These are phyloP conservation scores for Paratrimastix pyriformis DNA, from an alignment of 78 protist genomes.

Conservation along the genomic window DNA sequence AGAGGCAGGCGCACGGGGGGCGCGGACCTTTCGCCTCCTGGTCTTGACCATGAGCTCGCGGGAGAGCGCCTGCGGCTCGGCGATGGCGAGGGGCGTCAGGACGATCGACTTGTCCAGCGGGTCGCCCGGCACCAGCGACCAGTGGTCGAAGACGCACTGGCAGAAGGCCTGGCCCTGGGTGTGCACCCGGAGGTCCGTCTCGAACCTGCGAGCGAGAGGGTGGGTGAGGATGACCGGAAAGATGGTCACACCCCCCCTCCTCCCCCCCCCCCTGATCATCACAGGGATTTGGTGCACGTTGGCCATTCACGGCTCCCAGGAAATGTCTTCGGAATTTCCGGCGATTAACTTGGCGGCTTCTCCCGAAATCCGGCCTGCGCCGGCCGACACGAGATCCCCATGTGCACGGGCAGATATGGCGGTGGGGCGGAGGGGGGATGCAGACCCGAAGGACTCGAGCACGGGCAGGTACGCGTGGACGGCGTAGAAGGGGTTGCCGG, in stretches of 20 bases:
- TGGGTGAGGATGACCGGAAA: too few species aligned
- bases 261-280: too few species aligned
- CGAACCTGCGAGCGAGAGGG: too few species aligned
- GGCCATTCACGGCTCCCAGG: too few species aligned
- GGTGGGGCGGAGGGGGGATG: too few species aligned
- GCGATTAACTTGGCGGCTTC: too few species aligned
- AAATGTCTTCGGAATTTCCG: too few species aligned
- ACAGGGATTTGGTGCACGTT: too few species aligned
- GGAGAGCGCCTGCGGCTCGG: conserved; percentile 70
- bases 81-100: conserved; percentile 76
- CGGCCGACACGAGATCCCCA: too few species aligned
- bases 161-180: conserved; percentile 52
- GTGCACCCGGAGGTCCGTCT: conserved; percentile 78
- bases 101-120: conserved; percentile 86
- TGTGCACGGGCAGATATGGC: too few species aligned
- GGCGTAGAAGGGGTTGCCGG: not conserved
- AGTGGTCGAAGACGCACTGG: conserved; percentile 68
- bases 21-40: conserved; percentile 82
- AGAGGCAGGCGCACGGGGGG: not conserved
- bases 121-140: conserved; percentile 91
- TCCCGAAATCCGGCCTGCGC: too few species aligned
- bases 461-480: conserved; percentile 71
- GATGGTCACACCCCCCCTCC: too few species aligned
- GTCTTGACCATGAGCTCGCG: conserved; percentile 98
- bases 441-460: conserved; percentile 96